Base-by-base conservation (phyloP, 2,329 filamentous ascomycete genomes). In the Claviceps sp. region DNA sequence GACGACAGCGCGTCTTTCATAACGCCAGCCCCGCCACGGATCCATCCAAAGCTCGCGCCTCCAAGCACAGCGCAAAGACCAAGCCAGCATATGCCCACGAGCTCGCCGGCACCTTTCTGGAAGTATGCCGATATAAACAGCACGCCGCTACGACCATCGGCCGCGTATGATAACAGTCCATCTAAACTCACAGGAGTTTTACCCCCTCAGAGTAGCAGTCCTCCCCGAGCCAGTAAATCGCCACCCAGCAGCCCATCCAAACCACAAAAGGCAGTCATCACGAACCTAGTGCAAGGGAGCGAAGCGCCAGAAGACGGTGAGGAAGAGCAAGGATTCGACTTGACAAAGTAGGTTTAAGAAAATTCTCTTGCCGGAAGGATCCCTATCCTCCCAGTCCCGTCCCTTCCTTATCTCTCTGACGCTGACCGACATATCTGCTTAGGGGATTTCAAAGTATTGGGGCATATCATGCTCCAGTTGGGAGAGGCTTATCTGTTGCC, bases 71-170 rank as follows among this genome's bases (percentile, higher is more conserved):
- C 85, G 5, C 85, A 90, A 63, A 76, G 87, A 52, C 88, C 88
- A 9, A 90, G 85, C 62, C 85, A 89, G 61, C 87, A 89, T 65
- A 89, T 91, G 78, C 86, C 87, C 37, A 89, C 88, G 46, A 89
- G 84, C 59, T 89, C 85, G 36, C 88, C 88, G 0, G 88, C 88
- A 1, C 87, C 87, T 0, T 93, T 94, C 66, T 94, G 88, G 88
- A 89, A 87, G 65, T 93, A 87, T 66, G 82, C 85, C 42, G 85
- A 89, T 57, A 78, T 88, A 54, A 78, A 79, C 26, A 87, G 82
- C 65, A 90, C 86, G 2, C 87, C 87, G 1, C 71, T 86, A 50
- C 72, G 73, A 58, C 68, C 72, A 14, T 59, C 67, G 4, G 60
- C 65, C 0, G 65, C 70, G 4, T 80, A 78, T 52, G 80, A 84